These are phyloP conservation scores for Periconia sp. DNA, from an alignment of 2,329 filamentous ascomycete species.

Conservation along the genomic window DNA sequence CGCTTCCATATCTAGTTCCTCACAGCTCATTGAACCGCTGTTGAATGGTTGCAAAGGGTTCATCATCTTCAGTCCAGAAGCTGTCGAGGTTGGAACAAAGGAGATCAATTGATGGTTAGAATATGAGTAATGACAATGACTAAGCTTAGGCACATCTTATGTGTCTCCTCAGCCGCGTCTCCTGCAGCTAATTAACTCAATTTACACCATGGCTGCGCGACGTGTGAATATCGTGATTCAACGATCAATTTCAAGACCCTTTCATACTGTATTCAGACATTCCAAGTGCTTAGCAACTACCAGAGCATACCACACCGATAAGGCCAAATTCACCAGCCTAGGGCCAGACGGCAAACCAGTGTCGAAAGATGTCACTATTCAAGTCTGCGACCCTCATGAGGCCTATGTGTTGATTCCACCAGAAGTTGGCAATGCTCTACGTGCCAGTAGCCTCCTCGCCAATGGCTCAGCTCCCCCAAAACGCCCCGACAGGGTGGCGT, in stretches of 20 bases:
- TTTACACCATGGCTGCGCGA: background rate
- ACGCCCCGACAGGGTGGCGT: constrained; percentile 6
- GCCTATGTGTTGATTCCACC: constrained; percentile 18
- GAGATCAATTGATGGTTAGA: no score
- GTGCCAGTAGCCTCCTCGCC: constrained; percentile 8
- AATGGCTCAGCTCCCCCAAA: constrained; percentile 6
- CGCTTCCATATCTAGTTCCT: background rate
- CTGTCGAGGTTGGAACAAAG: no score
- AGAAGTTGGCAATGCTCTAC: constrained; percentile 17
- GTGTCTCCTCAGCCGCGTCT: no score
- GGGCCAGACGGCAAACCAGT: constrained; percentile 12
- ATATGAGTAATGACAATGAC: no score
- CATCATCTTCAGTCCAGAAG: no score
- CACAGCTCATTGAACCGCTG: background rate
- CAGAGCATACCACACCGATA: constrained; percentile 13
- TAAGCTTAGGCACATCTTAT: no score
- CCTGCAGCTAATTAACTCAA: no score
- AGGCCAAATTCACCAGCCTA: constrained; percentile 13
- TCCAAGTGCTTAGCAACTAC: constrained; percentile 8
- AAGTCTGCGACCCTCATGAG: constrained; percentile 14
- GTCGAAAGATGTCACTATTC: constrained; percentile 15
- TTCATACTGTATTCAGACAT: background rate
- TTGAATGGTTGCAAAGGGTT: no score
- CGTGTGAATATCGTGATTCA: background rate
- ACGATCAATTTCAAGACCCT: constrained; percentile 1